Evolutionary conservation across 768 basidiomycete species (phyloP), one percentile per base, ranked within the genome.

Genomic region (Hericium rajendrae): DNA sequence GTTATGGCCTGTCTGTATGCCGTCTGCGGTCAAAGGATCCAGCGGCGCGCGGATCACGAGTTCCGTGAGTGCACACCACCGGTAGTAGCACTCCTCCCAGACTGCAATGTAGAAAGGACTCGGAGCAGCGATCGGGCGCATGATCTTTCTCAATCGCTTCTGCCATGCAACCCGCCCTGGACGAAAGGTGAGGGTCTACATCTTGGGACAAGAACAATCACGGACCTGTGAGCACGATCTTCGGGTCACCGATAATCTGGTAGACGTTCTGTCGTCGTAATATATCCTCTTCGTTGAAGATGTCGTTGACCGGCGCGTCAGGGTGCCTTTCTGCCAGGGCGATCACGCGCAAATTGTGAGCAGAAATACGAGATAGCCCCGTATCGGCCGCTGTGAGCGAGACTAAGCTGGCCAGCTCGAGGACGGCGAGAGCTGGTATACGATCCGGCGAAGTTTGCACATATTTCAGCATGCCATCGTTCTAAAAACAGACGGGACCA

Each of bases 11-110:
- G 57, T 64, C 49, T 62, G 60, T 38, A 67, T 62, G 8, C 67
- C 68, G 28, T 70, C 64, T 57, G 68, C 65, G 5, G 66, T 63
- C 40, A 63, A 68, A 20, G 69, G 65, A 60, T 63, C 66, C 55
- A 60, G 56, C n/a, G 58, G 68, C 51, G 43, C 65, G 60, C 62
- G 78, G 60, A 78, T 75, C 48, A 86, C 72, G 51, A 77, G 72
- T 65, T 88, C 86, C 13, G 80, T 80, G 48, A 91, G 69, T 5
- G 74, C 70, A 26, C 76, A 75, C 88, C 89, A 92, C 51, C 88
- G 76, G 73, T 79, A 84, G 67, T 85, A 91, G 59, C 82, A 85
- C 65, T 93, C 91, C 60, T 85, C 77, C 91, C 91, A 94, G 2
- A 89, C 85, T 0, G 86, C 87, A 20, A 87, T 73, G 54, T 89